Conservation (phyloP, 441 rosid genomes). For the Cnidoscolus chayamansa region DNA sequence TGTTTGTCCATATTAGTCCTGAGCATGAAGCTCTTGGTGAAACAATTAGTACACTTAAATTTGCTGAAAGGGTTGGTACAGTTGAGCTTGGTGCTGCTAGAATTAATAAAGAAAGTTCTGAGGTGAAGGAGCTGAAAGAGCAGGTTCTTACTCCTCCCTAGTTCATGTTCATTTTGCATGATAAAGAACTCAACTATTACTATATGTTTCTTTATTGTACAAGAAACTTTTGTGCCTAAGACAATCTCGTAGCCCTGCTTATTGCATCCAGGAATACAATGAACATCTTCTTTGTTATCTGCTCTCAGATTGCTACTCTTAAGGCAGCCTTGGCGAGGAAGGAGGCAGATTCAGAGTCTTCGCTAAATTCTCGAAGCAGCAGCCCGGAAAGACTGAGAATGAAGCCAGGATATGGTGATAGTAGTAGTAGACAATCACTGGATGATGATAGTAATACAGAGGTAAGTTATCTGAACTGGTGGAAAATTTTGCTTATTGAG, state of each 20-base stretch:
- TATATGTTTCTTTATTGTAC: background rate
- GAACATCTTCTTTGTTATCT: conserved; percentile 15
- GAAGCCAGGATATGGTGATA: conserved; percentile 41
- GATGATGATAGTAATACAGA: conserved; percentile 34
- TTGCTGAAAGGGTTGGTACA: conserved; percentile 87
- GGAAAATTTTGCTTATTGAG: background rate
- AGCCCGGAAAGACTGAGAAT: conserved; percentile 54
- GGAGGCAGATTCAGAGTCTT: conserved; percentile 54
- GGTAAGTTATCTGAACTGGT: conserved; percentile 32
- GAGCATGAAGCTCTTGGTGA: conserved; percentile 76
- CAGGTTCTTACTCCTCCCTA: conserved; percentile 46
- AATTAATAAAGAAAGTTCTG: conserved; percentile 66
- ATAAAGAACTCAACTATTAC: background rate
- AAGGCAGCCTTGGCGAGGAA: conserved; percentile 81
- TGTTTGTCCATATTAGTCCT: conserved; percentile 96
- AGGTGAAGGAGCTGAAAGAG: conserved; percentile 83
- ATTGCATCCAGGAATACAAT: conserved; percentile 6
- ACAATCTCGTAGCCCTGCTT: background rate
- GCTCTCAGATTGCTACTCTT: conserved; percentile 66
- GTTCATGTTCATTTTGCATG: background rate
- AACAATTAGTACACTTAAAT: conserved; percentile 83
- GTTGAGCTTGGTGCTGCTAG: conserved; percentile 91
- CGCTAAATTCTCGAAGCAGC: conserved; percentile 46
- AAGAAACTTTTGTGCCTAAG: background rate
- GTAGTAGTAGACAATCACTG: conserved; percentile 32